phyloP scores from a whole-genome alignment of 1,284 basidiomycete species.

The Trametes versicolor region DNA sequence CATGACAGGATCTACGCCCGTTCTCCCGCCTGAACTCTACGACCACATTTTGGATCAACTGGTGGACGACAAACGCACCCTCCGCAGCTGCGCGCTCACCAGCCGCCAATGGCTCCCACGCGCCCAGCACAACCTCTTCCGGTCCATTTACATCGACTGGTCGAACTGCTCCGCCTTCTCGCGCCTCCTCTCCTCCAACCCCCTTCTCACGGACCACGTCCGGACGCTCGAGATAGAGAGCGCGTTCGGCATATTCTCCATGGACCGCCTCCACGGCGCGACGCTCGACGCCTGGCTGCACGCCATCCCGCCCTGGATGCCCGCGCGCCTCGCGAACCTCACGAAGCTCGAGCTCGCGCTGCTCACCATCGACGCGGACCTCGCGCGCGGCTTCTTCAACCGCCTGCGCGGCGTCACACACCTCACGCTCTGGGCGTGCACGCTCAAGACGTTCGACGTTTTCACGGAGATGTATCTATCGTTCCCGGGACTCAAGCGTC shows the following conservation, averaged over 20 bases:
- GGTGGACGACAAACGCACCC: conserved; percentile 22
- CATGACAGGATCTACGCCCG: not conserved
- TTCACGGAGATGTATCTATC: conserved; percentile 29
- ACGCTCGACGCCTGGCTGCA: conserved; percentile 35
- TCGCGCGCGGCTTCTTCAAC: conserved; percentile 28
- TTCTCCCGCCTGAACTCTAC: conserved; percentile 28
- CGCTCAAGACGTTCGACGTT: conserved; percentile 29
- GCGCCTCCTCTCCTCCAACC: conserved; percentile 24
- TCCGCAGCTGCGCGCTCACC: conserved; percentile 27
- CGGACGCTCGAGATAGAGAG: conserved; percentile 33
- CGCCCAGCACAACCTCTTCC: conserved; percentile 29
- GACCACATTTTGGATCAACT: conserved; percentile 28
- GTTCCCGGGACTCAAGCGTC: conserved; percentile 22
- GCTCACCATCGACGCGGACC: conserved; percentile 29
- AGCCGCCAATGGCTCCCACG: conserved; percentile 24
- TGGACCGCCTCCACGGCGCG: conserved; percentile 34
- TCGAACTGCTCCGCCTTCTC: conserved; percentile 32
- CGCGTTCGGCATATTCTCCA: conserved; percentile 34
- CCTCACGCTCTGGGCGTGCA: conserved; percentile 33
- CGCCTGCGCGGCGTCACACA: conserved; percentile 23
- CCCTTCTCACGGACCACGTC: conserved; percentile 19
- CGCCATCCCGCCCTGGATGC: conserved; percentile 25
- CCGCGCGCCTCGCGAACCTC: conserved; percentile 25
- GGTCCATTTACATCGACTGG: conserved; percentile 34
- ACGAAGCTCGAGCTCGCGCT: conserved; percentile 34